Evolutionary conservation across 768 basidiomycete species (phyloP).

Genomic region (Mycena rebaudengoi): DNA sequence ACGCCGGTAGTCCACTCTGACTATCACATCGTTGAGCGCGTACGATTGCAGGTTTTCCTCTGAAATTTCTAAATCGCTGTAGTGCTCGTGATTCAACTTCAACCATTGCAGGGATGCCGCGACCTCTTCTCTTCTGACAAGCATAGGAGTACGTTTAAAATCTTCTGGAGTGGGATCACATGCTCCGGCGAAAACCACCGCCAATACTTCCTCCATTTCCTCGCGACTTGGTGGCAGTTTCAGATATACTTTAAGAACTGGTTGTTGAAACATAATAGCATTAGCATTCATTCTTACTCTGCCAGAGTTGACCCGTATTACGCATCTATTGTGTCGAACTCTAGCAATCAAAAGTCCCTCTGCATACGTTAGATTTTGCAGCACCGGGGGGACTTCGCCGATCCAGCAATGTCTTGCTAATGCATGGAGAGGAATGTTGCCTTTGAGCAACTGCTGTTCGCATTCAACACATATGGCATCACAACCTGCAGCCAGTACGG

Average conservation of each 20-base stretch:
- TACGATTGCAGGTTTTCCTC: slow-evolving; percentile 8
- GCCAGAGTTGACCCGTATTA: slow-evolving; percentile 37
- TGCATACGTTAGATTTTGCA: slow-evolving; percentile 33
- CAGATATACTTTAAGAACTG: slow-evolving; percentile 35
- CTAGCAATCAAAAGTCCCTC: slow-evolving; percentile 38
- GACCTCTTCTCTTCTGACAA: slow-evolving; percentile 23
- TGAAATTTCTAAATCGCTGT: slow-evolving; percentile 12
- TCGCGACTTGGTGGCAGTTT: slow-evolving; percentile 31
- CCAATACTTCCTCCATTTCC: slow-evolving; percentile 33
- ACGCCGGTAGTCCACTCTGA: slow-evolving; percentile 10
- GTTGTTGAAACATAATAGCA: slow-evolving; percentile 38
- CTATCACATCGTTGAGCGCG: slow-evolving; percentile 11
- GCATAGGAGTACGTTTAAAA: slow-evolving; percentile 3
- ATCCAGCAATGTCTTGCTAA: slow-evolving; percentile 46
- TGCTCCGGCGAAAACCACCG: slow-evolving; percentile 7
- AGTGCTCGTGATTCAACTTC: slow-evolving; percentile 15
- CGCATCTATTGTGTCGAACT: slow-evolving; percentile 35
- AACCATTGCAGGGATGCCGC: slow-evolving; percentile 15
- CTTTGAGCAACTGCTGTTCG: background rate
- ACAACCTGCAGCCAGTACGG: background rate
- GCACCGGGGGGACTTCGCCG: slow-evolving; percentile 38
- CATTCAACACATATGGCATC: background rate
- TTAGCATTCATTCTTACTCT: slow-evolving; percentile 37
- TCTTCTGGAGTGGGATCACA: background rate
- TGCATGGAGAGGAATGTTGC: slow-evolving; percentile 26